Conservation (phyloP, 2,329 filamentous ascomycete genomes). For the Hypoxylon sp. region DNA sequence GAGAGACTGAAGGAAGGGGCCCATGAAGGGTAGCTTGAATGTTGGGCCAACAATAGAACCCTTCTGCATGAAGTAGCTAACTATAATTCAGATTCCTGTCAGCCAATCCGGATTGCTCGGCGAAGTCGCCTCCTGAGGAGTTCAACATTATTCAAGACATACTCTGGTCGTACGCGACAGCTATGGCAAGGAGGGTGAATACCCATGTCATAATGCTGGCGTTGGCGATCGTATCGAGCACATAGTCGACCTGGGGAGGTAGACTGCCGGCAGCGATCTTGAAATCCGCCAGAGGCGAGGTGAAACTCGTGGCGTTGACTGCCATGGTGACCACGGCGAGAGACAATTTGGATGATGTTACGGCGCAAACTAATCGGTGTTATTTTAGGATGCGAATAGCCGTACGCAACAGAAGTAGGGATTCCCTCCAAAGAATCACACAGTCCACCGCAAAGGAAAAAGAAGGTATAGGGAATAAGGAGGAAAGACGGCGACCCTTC, state of each 20-base stretch:
- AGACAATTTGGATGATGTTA: conserved; percentile 12
- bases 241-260: conserved; percentile 66
- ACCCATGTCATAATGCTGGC: conserved; percentile 72
- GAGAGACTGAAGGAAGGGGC: conserved; percentile 93
- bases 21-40: conserved; percentile 87
- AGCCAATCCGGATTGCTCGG: conserved; percentile 31
- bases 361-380: conserved; percentile 18
- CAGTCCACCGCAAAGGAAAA: conserved; percentile 15
- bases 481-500: conserved; percentile 30
- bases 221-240: conserved; percentile 67
- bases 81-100: conserved; percentile 57
- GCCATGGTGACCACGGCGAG: conserved; percentile 57
- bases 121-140: neutral
- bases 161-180: conserved; percentile 92
- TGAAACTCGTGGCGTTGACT: conserved; percentile 72
- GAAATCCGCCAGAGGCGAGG: conserved; percentile 75
- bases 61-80: conserved; percentile 80
- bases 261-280: conserved; percentile 63
- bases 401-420: conserved; percentile 6
- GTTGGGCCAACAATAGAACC: conserved; percentile 79
- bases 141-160: conserved; percentile 54
- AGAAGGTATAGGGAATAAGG: conserved; percentile 3
- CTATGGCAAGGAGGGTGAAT: conserved; percentile 75
- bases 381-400: conserved; percentile 2
- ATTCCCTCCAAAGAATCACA: conserved; percentile 9